Conservation (phyloP, 257 asterid genomes). For the Solanum verrucosum region DNA sequence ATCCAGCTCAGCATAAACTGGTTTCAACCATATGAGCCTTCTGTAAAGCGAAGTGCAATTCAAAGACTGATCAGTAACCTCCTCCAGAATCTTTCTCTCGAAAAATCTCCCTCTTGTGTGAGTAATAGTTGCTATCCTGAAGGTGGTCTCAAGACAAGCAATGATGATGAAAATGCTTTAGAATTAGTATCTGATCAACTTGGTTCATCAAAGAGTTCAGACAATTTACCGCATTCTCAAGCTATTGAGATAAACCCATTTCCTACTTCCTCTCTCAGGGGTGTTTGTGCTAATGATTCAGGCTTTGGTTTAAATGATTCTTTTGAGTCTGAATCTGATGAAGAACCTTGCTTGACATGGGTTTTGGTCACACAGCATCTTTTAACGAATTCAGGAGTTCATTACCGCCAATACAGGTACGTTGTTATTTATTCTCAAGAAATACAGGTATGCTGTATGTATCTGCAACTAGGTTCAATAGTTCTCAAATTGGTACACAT, state of each 20-base stretch:
- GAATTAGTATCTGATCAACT: conserved; percentile 17
- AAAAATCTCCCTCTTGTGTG: conserved; percentile 32
- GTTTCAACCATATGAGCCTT: conserved; percentile 84
- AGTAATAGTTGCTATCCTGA: conserved; percentile 21
- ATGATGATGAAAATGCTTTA: conserved; percentile 25
- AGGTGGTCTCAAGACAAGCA: conserved; percentile 10
- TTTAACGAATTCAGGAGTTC: conserved; percentile 30
- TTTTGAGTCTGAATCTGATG: conserved; percentile 39
- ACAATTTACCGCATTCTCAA: conserved; percentile 23
- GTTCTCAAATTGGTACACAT: neutral
- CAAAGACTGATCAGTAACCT: conserved; percentile 61
- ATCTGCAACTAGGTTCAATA: neutral
- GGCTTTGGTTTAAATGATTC: conserved; percentile 37
- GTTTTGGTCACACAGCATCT: conserved; percentile 32
- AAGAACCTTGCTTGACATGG: conserved; percentile 27
- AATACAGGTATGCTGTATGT: conserved; percentile 37
- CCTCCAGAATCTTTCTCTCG: conserved; percentile 36
- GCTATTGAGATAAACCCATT: conserved; percentile 50
- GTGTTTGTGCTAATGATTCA: conserved; percentile 28
- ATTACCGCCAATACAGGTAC: conserved; percentile 48
- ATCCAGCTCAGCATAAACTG: conserved; percentile 62
- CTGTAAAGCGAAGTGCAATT: conserved; percentile 54
- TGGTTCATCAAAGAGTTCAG: conserved; percentile 21
- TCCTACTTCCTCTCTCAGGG: conserved; percentile 34
- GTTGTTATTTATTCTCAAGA: neutral